Evolutionary conservation across 805 yeast species (phyloP), one percentile per base, ranked within the genome.

Genomic region (Blastobotrys attinorum): DNA sequence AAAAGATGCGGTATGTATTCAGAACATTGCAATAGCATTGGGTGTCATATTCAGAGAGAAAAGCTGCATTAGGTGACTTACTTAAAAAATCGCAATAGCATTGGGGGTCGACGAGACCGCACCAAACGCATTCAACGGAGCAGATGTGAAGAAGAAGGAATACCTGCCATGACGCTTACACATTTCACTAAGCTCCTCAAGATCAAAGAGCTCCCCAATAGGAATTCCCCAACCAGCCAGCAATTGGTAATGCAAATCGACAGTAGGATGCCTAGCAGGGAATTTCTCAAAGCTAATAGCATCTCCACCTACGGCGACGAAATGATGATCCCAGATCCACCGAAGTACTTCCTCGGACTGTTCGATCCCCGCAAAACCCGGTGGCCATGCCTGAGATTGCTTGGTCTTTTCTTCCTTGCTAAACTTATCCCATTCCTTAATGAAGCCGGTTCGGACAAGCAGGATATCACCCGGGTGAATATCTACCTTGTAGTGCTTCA

Each of bases 11-110:
- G n/a, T n/a, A n/a, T n/a, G n/a, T n/a, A n/a, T n/a, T n/a, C n/a
- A n/a, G n/a, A n/a, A n/a, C n/a, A n/a, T n/a, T n/a, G n/a, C n/a
- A n/a, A n/a, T n/a, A n/a, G n/a, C n/a, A n/a, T n/a, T n/a, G n/a
- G n/a, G n/a, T n/a, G n/a, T n/a, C n/a, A n/a, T n/a, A n/a, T n/a
- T n/a, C n/a, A n/a, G n/a, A n/a, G n/a, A n/a, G n/a, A n/a, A n/a
- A n/a, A n/a, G n/a, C n/a, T n/a, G n/a, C n/a, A n/a, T n/a, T n/a
- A n/a, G n/a, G n/a, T n/a, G n/a, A n/a, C n/a, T n/a, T n/a, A n/a
- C 11, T 31, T 46, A 58, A 29, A 58, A 46, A 15, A 58, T 49
- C n/a, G 72, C 76, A 4, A 73, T 73, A 1, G 79, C 75, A 51
- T 75, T 72, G 1, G 67, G 63, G 5, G 61, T 49, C 10, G 66